A percentile compares a stretch with the other conserved stretches of the same genome.
Conservation (phyloP, 2,329 filamentous ascomycete species). For the Teratosphaeria viscida region DNA sequence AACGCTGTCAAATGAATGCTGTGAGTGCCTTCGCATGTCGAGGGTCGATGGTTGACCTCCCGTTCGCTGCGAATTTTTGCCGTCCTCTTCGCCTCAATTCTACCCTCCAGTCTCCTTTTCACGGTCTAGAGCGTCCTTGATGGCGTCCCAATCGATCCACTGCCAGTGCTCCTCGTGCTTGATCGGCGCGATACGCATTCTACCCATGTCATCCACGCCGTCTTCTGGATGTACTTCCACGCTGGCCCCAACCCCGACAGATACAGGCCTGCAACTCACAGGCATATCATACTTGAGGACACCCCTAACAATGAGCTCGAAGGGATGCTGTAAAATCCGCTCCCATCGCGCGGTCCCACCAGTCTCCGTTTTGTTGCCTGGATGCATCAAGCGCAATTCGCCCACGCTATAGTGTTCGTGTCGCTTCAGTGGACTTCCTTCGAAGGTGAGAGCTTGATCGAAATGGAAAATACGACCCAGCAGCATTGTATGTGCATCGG, state of each 20-base stretch:
- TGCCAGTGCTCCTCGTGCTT: conserved; percentile 21
- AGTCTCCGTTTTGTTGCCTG: conserved; percentile 76
- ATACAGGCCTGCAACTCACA: conserved; percentile 44
- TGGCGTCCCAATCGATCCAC: conserved; percentile 21
- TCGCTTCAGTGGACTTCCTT: conserved; percentile 77
- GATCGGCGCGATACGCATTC: conserved; percentile 20
- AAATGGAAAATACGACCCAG: conserved; percentile 83
- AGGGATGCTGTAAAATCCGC: conserved; percentile 78
- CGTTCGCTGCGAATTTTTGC: not conserved
- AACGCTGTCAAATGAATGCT: not conserved
- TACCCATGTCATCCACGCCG: conserved; percentile 20
- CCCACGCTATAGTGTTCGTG: conserved; percentile 63
- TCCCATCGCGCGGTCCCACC: conserved; percentile 84
- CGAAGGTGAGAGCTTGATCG: conserved; percentile 79
- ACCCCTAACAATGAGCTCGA: conserved; percentile 85
- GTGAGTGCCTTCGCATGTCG: not conserved
- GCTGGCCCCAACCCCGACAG: conserved; percentile 38
- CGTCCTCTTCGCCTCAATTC: not conserved
- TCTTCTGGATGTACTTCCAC: conserved; percentile 32
- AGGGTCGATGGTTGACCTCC: not conserved
- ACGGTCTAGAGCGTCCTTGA: conserved; percentile 6
- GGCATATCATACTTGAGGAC: conserved; percentile 72
- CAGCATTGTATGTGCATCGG: conserved; percentile 68
- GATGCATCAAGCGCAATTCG: conserved; percentile 69
- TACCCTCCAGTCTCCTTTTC: not conserved